Evolutionary conservation across 2,329 filamentous ascomycete genomes (phyloP).

Genomic region (Alternaria triticina): DNA sequence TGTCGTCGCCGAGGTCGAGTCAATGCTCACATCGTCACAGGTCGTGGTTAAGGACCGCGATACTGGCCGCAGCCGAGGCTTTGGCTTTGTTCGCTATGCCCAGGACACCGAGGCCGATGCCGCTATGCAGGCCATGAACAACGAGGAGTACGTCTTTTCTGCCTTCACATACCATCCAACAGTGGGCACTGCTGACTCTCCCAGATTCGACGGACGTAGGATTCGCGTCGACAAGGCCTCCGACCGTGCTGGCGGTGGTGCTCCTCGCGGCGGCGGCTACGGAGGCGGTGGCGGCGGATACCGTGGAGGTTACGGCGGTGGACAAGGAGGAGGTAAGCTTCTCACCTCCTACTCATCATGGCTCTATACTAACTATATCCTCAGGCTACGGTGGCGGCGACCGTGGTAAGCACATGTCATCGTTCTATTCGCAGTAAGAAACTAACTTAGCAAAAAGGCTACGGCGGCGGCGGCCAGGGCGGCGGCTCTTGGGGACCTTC

Average conservation of each 20-base stretch:
- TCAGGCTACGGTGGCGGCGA: constrained; percentile 35
- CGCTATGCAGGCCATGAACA: constrained; percentile 82
- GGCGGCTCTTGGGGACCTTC: constrained; percentile 31
- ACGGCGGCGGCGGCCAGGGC: constrained; percentile 32
- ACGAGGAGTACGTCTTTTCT: constrained; percentile 70
- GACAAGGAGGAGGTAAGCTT: constrained; percentile 30
- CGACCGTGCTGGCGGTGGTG: constrained; percentile 68
- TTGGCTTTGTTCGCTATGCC: constrained; percentile 92
- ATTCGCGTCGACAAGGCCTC: constrained; percentile 97
- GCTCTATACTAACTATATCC: not conserved
- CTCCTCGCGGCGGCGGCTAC: constrained; percentile 45
- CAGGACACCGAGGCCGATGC: constrained; percentile 77
- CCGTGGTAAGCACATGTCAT: constrained; percentile 37
- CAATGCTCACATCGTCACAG: constrained; percentile 57
- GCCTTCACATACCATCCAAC: not conserved
- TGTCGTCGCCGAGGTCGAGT: not conserved
- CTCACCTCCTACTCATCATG: not conserved
- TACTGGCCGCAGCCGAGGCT: constrained; percentile 94
- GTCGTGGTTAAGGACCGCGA: constrained; percentile 98
- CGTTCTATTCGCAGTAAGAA: not conserved
- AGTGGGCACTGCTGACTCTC: constrained; percentile 19
- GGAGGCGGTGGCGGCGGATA: constrained; percentile 39
- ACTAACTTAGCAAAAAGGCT: constrained; percentile 15
- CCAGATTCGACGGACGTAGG: constrained; percentile 87
- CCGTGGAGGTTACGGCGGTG: constrained; percentile 34